Base-by-base conservation (phyloP, 2,329 filamentous ascomycete species). In the Diaporthe nobilis region DNA sequence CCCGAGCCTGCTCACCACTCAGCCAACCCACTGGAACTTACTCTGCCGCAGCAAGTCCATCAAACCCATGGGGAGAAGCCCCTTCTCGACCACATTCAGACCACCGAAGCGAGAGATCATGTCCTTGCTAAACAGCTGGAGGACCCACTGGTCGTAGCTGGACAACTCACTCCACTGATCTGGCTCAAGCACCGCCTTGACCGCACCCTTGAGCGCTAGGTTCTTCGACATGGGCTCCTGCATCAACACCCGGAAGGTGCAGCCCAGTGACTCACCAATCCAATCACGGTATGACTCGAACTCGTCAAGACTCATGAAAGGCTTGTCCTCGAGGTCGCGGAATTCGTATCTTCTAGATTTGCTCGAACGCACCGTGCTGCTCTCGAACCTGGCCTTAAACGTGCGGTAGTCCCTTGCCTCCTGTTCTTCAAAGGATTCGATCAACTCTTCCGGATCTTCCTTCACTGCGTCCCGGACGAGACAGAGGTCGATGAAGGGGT, bases 291-390 rank as follows among this genome's bases (percentile, higher is more conserved):
- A 82, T 42, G 78, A 76, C 1, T 77, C 79, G 75, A 81, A 88
- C 76, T 87, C 86, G 42, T 86, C 83, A 37, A 85, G 83, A 25
- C 78, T 79, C 77, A 87, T 81, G 79, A 87, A 87, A 0, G 78
- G 77, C 25, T 81, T 77, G 34, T 75, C 72, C 39, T 77, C 75
- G 34, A 77, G 72, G 31, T 77, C 76, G 76, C 74, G 61, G 13
- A 68, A 68, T 9, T 51, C 8, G 22, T 71, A 28, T 47, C 74
- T 77, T 77, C 71, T 65, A 37, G 71, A 39, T n/a, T 2, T 44
- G 76, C 44, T 67, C 20, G 47, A 28, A n/a, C 15, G 47, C 47
- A 37, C 17, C 31, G 28, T 12, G 22, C 31, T 44, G 31, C 78
- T 53, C 37, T 83, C 81, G 76, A 85, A 88, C 0, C 8, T 42